Evolutionary conservation across 2,329 filamentous ascomycete species (phyloP), one percentile per base, ranked within the genome.

Genomic region (Aspergillus udagawae): DNA sequence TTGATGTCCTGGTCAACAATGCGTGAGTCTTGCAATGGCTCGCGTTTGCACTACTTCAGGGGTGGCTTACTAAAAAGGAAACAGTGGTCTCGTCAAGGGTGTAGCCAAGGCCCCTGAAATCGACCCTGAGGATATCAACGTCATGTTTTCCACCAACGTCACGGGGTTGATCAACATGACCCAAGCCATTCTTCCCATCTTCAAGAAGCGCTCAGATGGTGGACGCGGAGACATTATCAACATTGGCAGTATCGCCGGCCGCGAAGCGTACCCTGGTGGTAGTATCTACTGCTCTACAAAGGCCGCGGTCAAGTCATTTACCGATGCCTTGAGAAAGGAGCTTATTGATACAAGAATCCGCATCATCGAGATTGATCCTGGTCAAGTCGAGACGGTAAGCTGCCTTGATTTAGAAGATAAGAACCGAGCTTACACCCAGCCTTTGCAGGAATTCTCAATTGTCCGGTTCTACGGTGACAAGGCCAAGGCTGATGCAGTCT

Each of bases 101-200:
- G 85, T 96, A 12, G 93, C 90, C 51, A 86, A 89, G 71, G 91
- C 92, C 1, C 92, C 92, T 20, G 84, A 90, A 44, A 97, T 99
- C 71, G 82, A 81, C 17, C 82, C 90, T 67, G 86, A 87, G 57
- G 93, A 99, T 77, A 89, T 97, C 67, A 82, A 89, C 67, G 70
- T 87, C 73, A 97, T 97, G 92, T 91, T 97, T 71, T 78, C 84
- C 49, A 97, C 94, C 57, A 99, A 99, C 73, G 92, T 97, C 53
- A 94, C 89, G 1, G 94, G 94, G 28, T 82, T 99, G 35, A 94
- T 99, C 79, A 90, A 93, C 80, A 91, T 97, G 89, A 97, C 94
- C 0, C 94, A 99, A 80, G 90, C 90, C 49, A 81, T 97, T 59
- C 77, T 97, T 20, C 86, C 90, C 53, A 86, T 92, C 71, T 95